phyloP scores from a whole-genome alignment of 306 rosid species.

The Quercus glauca region DNA sequence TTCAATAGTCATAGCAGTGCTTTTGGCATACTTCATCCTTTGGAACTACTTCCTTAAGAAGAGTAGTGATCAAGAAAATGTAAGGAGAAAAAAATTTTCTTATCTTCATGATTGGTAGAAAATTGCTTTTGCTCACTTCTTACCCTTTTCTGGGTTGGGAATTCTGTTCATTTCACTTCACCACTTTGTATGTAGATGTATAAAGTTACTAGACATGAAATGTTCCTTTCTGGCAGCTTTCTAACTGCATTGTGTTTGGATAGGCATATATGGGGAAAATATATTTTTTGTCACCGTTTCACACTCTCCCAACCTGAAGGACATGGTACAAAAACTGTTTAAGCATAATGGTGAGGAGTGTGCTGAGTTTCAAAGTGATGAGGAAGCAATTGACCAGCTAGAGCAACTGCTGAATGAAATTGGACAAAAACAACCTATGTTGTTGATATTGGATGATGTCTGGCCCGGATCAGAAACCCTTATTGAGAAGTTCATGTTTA shows the following conservation, averaged over 20 bases:
- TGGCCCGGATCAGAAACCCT: slow-evolving; percentile 21
- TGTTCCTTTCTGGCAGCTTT: background rate
- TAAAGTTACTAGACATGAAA: background rate
- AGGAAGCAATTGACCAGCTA: background rate
- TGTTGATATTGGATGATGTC: slow-evolving; percentile 36
- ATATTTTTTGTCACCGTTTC: slow-evolving; percentile 20
- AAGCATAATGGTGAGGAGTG: background rate
- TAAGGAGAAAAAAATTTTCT: no score
- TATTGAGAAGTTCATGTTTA: slow-evolving; percentile 10
- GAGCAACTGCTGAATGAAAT: background rate
- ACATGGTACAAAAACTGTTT: slow-evolving; percentile 15
- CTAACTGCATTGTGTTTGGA: background rate
- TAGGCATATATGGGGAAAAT: slow-evolving; percentile 20
- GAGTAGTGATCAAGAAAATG: no score
- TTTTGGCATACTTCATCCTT: no score
- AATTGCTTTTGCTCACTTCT: no score
- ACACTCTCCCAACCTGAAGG: slow-evolving; percentile 13
- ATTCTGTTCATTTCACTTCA: no score
- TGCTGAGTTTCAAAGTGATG: slow-evolving; percentile 16
- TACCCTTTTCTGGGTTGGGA: no score
- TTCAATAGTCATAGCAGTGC: no score
- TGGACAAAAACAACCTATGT: background rate
- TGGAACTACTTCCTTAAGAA: no score
- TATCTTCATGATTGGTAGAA: no score
- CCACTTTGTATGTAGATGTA: no score